phyloP scores from a whole-genome alignment of 306 rosid genomes.

The Vicia villosa region DNA sequence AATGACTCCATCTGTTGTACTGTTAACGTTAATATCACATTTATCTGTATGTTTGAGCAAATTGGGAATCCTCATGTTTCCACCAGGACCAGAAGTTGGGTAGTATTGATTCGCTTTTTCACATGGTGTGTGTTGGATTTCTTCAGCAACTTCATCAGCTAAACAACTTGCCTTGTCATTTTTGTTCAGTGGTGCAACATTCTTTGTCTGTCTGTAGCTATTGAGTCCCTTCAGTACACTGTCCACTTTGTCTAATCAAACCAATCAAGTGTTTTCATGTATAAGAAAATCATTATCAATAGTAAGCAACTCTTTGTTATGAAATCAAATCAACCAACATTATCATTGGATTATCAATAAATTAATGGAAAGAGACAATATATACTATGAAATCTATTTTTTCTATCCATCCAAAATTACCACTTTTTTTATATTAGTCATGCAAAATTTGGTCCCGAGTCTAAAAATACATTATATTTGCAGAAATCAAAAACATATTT shows the following conservation, averaged over 20 bases:
- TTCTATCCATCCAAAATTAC: background rate
- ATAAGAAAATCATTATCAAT: background rate
- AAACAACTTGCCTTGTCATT: constrained; percentile 65
- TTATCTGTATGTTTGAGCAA: constrained; percentile 43
- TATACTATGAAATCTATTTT: too few species aligned
- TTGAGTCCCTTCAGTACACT: constrained; percentile 75
- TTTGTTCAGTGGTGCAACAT: constrained; percentile 42
- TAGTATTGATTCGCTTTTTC: constrained; percentile 42
- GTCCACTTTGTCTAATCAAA: constrained; percentile 54
- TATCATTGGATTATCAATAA: background rate
- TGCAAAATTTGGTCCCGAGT: background rate
- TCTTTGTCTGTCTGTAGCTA: constrained; percentile 55
- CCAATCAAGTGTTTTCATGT: background rate
- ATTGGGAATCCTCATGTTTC: constrained; percentile 42
- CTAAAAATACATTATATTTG: background rate
- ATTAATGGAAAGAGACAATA: background rate
- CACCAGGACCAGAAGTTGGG: constrained; percentile 33
- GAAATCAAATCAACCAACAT: constrained; percentile 8
- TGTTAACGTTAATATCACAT: constrained; percentile 56
- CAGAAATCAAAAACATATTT: too few species aligned
- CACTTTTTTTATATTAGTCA: background rate
- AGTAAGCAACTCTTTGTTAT: background rate
- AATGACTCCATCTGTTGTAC: constrained; percentile 52
- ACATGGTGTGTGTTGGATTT: constrained; percentile 61
- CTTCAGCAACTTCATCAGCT: constrained; percentile 67